These are phyloP conservation scores for Thalassia testudinum DNA, from an alignment of 116 monocot genomes.

Conservation along the genomic window DNA sequence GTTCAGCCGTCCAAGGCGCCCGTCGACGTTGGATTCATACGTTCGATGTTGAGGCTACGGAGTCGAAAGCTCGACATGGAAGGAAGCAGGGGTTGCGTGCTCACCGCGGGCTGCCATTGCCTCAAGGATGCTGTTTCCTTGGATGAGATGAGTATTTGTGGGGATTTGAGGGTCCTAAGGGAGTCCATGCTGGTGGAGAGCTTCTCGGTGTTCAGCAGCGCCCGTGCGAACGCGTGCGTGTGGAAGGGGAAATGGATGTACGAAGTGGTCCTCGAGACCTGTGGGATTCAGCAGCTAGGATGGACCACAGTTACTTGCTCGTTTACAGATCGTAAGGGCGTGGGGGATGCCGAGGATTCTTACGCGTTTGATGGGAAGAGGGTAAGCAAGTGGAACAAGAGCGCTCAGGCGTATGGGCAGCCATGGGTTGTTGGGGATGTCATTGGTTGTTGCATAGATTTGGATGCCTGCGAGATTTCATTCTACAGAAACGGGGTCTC, in stretches of 20 bases:
- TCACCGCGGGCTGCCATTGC: slow-evolving; percentile 10
- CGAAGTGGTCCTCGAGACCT: slow-evolving; percentile 80
- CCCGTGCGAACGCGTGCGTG: slow-evolving; percentile 50
- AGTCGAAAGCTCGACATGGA: slow-evolving; percentile 9
- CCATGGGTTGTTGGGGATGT: slow-evolving; percentile 90
- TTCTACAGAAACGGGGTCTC: slow-evolving; percentile 82
- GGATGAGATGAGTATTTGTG: slow-evolving; percentile 53
- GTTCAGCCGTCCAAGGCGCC: slow-evolving; percentile 12
- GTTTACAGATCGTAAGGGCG: slow-evolving; percentile 83
- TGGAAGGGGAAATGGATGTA: slow-evolving; percentile 98
- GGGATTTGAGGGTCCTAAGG: slow-evolving; percentile 37
- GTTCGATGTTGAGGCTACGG: slow-evolving; percentile 23
- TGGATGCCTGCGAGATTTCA: slow-evolving; percentile 46
- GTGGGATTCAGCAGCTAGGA: slow-evolving; percentile 88
- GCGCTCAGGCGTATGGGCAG: slow-evolving; percentile 56
- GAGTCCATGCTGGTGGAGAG: slow-evolving; percentile 63
- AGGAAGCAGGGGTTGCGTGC: slow-evolving; percentile 18
- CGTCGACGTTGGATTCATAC: slow-evolving; percentile 36
- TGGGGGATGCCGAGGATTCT: slow-evolving; percentile 86
- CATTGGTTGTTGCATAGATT: slow-evolving; percentile 94
- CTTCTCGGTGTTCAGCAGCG: slow-evolving; percentile 73
- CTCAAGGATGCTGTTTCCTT: slow-evolving; percentile 22
- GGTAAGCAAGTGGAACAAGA: slow-evolving; percentile 86
- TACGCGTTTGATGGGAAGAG: slow-evolving; percentile 94
- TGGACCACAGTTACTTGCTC: slow-evolving; percentile 71